Evolutionary conservation across 768 basidiomycete species (phyloP).

Genomic region (Boletellus emodensis): DNA sequence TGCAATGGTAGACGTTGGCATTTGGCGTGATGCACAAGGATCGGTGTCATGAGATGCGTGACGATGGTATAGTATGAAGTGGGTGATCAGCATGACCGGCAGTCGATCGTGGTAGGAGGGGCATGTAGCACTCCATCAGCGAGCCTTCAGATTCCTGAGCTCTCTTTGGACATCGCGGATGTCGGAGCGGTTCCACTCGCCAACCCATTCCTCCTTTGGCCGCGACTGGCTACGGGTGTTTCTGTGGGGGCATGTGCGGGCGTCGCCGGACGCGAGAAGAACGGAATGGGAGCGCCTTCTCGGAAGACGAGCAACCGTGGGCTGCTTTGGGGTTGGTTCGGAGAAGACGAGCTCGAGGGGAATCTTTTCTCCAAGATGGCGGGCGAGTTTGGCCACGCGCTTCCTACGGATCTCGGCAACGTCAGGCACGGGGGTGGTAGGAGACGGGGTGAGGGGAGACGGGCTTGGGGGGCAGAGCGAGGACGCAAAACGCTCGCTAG

Average conservation of each 20-base stretch:
- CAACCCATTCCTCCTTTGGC: conserved; percentile 29
- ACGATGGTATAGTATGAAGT: not conserved
- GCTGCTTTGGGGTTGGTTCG: not conserved
- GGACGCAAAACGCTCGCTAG: conserved; percentile 6
- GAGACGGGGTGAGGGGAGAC: conserved; percentile 16
- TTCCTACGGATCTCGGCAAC: conserved; percentile 37
- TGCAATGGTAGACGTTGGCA: not conserved
- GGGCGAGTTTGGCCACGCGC: conserved; percentile 55
- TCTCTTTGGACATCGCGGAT: conserved; percentile 38
- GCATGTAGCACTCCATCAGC: conserved; percentile 3
- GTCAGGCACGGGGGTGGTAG: conserved; percentile 21
- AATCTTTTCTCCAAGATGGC: conserved; percentile 57
- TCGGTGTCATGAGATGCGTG: not conserved
- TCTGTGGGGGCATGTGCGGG: not conserved
- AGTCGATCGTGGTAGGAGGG: conserved; percentile 3
- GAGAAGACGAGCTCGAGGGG: conserved; percentile 51
- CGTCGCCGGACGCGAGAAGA: not conserved
- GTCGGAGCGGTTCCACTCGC: conserved; percentile 40
- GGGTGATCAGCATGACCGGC: conserved; percentile 12
- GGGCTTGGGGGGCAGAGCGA: conserved; percentile 11
- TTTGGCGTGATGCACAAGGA: not conserved
- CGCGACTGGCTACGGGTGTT: not conserved
- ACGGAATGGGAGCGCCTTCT: conserved; percentile 19
- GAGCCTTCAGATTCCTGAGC: conserved; percentile 28
- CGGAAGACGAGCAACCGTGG: not conserved